A percentile compares a stretch with the other conserved stretches of the same genome.
Conservation (phyloP, 495 filamentous ascomycete genomes). For the Zalerion maritima region DNA sequence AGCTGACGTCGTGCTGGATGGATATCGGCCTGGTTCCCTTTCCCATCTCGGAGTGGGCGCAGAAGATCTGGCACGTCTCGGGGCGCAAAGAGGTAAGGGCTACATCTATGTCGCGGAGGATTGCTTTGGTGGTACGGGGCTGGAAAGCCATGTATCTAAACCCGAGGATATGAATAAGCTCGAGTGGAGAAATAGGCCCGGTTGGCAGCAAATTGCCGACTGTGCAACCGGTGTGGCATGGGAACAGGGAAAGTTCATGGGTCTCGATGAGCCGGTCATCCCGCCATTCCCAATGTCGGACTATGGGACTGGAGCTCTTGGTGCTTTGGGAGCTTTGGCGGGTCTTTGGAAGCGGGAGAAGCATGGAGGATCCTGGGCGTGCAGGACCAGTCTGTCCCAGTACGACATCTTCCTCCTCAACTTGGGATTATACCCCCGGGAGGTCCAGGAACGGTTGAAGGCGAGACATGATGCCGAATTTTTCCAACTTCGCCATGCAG, state of each 20-base stretch:
- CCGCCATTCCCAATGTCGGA: constrained; percentile 73
- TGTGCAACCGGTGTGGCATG: constrained; percentile 47
- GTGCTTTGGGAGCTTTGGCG: constrained; percentile 46
- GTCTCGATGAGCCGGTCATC: constrained; percentile 51
- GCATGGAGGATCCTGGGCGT: constrained; percentile 49
- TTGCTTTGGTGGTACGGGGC: constrained; percentile 44
- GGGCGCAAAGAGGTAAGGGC: constrained; percentile 39
- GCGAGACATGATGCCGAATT: constrained; percentile 40
- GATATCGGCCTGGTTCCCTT: constrained; percentile 54
- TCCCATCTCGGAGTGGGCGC: constrained; percentile 49
- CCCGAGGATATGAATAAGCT: too few species aligned
- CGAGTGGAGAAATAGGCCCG: constrained; percentile 34
- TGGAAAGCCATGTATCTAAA: too few species aligned
- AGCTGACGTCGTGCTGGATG: constrained; percentile 48
- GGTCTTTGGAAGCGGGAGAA: constrained; percentile 49
- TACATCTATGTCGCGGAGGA: constrained; percentile 59
- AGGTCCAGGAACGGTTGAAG: constrained; percentile 41
- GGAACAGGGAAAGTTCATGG: constrained; percentile 63
- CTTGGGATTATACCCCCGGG: constrained; percentile 42
- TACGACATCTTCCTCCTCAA: constrained; percentile 56
- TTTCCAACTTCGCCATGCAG: constrained; percentile 49
- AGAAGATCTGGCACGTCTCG: constrained; percentile 34
- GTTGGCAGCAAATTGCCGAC: constrained; percentile 49
- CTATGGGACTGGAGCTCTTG: constrained; percentile 58
- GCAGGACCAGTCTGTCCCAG: constrained; percentile 47